Conservation (phyloP, 1,139 yeast species). For the Candida sanyaensis region DNA sequence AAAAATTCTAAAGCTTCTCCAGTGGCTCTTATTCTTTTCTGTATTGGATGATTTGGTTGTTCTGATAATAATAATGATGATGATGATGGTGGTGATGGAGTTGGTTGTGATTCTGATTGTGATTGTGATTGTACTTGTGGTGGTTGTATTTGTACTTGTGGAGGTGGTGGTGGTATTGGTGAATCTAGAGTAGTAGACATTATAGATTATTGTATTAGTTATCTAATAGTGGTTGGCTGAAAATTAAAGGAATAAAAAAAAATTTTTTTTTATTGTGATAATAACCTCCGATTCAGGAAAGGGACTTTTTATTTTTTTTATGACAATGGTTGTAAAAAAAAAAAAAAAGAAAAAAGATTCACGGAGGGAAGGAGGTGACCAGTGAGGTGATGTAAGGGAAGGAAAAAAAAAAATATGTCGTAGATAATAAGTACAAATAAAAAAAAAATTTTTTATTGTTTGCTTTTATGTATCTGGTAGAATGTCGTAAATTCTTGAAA, state of each 20-base stretch:
- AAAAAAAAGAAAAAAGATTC: not conserved
- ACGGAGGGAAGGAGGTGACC: too few species aligned
- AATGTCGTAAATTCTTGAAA: not conserved
- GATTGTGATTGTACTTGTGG: too few species aligned
- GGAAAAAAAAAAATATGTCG: not conserved
- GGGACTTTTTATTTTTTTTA: too few species aligned
- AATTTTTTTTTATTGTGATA: not conserved
- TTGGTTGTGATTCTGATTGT: not conserved
- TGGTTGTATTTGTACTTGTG: too few species aligned
- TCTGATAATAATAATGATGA: not conserved
- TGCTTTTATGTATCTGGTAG: not conserved
- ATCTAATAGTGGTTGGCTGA: too few species aligned
- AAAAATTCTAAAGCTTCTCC: slow-evolving; percentile 78
- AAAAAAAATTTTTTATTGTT: too few species aligned
- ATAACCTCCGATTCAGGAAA: too few species aligned
- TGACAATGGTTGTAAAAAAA: not conserved
- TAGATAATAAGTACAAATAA: too few species aligned
- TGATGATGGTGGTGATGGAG: not conserved
- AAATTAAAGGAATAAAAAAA: not conserved
- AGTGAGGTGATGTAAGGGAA: too few species aligned
- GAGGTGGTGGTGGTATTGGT: too few species aligned
- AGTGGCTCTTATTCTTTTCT: slow-evolving; percentile 63
- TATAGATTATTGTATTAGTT: too few species aligned
- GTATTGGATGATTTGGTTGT: slow-evolving; percentile 1
- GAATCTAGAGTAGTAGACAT: too few species aligned